Evolutionary conservation across 2,329 filamentous ascomycete species (phyloP).

Genomic region (Zasmidium cellare): DNA sequence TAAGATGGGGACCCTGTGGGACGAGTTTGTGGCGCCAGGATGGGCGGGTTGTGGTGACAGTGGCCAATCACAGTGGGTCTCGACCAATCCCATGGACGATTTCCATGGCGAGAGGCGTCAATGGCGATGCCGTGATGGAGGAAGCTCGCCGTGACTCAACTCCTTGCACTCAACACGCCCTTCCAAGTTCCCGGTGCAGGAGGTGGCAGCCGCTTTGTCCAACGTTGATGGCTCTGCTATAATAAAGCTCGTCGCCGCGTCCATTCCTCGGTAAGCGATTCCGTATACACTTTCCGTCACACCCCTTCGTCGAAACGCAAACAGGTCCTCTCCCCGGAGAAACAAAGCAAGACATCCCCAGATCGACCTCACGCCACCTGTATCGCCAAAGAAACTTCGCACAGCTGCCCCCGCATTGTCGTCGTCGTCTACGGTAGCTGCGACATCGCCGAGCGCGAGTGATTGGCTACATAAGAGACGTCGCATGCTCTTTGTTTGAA

Average conservation of each 20-base stretch:
- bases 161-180: background rate
- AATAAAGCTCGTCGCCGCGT: background rate
- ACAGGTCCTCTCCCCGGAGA: background rate
- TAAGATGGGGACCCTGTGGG: background rate
- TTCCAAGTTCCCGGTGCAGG: background rate
- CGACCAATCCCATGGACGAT: background rate
- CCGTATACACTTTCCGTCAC: background rate
- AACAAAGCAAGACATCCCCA: background rate
- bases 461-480: slow-evolving; percentile 7
- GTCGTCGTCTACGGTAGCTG: background rate
- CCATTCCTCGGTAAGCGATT: background rate
- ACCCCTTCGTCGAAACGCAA: background rate
- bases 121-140: background rate
- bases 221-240: background rate
- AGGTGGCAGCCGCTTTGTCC: background rate
- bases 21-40: background rate
- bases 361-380: slow-evolving; percentile 2
- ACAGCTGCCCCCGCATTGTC: slow-evolving; percentile 4
- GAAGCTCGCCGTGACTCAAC: background rate
- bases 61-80: background rate
- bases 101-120: slow-evolving; percentile 2
- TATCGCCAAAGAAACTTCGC: background rate
- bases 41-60: background rate
- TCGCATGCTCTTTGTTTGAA: slow-evolving; percentile 1
- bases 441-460: slow-evolving; percentile 1